These are phyloP conservation scores for Ormosia emarginata DNA, from an alignment of 306 rosid genomes.

Conservation along the genomic window DNA sequence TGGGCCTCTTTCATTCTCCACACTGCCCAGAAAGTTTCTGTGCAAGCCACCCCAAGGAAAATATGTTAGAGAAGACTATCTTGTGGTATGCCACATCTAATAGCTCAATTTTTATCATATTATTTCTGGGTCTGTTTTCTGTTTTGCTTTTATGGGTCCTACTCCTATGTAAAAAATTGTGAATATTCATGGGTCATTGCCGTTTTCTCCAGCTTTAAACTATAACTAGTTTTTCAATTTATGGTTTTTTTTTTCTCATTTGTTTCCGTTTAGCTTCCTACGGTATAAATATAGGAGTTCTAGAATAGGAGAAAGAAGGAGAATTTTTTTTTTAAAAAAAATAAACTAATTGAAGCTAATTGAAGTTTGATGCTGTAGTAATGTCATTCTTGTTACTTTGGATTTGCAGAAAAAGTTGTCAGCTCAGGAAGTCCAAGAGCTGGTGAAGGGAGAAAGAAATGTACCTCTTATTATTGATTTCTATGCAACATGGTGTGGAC, in stretches of 20 bases:
- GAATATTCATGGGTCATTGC: neutral
- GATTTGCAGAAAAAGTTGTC: constrained; percentile 73
- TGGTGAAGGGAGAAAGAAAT: constrained; percentile 81
- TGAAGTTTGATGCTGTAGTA: neutral
- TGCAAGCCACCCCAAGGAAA: constrained; percentile 73
- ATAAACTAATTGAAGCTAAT: neutral
- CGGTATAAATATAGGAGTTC: neutral
- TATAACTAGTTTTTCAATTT: neutral
- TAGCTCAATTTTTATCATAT: neutral
- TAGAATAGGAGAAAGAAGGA: neutral
- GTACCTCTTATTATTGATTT: constrained; percentile 88
- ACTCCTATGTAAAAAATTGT: neutral
- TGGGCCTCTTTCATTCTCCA: constrained; percentile 41
- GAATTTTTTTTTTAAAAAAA: neutral
- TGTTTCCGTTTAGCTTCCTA: neutral
- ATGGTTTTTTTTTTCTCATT: neutral
- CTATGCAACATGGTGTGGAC: constrained; percentile 97
- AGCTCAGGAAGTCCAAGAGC: constrained; percentile 79
- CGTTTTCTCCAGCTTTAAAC: neutral
- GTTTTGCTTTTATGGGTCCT: neutral
- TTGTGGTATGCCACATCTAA: constrained; percentile 53
- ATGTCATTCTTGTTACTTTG: constrained; percentile 19
- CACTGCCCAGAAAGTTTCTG: constrained; percentile 51
- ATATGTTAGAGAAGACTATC: constrained; percentile 67
- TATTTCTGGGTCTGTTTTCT: constrained; percentile 2